Evolutionary conservation across 257 asterid genomes (phyloP).

Genomic region (Craterostigma plantagineum): DNA sequence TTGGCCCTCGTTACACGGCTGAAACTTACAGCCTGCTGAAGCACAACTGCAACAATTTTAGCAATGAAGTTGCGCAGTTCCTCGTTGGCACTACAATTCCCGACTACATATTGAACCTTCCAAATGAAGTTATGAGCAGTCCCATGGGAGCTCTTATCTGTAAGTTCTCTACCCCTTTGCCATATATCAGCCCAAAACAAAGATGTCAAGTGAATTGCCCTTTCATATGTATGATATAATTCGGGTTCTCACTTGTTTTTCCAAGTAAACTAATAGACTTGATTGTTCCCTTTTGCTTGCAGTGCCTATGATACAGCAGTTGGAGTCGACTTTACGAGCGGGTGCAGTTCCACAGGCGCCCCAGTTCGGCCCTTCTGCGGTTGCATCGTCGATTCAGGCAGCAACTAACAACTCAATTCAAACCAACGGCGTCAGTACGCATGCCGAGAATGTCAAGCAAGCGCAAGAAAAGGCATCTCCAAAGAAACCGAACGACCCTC

Average conservation of each 20-base stretch:
- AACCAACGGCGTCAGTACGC: conserved; percentile 6
- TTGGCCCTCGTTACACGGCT: conserved; percentile 73
- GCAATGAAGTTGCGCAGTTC: conserved; percentile 85
- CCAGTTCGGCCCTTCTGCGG: conserved; percentile 34
- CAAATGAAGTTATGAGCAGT: conserved; percentile 72
- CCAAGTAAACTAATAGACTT: neutral
- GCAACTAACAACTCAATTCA: conserved; percentile 9
- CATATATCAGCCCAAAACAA: no score
- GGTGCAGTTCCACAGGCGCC: conserved; percentile 86
- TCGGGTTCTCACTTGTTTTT: no score
- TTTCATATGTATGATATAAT: no score
- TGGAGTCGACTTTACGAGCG: conserved; percentile 60
- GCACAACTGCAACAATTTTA: conserved; percentile 91
- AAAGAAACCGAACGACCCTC: no score
- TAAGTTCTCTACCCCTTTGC: conserved; percentile 23
- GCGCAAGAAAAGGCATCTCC: no score
- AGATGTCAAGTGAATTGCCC: no score
- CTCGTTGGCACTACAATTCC: conserved; percentile 61
- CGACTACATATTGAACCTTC: conserved; percentile 69
- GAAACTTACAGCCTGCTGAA: conserved; percentile 63
- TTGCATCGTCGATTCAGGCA: conserved; percentile 17
- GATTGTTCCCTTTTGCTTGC: conserved; percentile 9
- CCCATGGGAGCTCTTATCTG: conserved; percentile 83
- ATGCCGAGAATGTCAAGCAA: neutral
- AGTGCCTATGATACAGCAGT: conserved; percentile 89